Conservation (phyloP, 306 rosid genomes). For the Mucuna pruriens region DNA sequence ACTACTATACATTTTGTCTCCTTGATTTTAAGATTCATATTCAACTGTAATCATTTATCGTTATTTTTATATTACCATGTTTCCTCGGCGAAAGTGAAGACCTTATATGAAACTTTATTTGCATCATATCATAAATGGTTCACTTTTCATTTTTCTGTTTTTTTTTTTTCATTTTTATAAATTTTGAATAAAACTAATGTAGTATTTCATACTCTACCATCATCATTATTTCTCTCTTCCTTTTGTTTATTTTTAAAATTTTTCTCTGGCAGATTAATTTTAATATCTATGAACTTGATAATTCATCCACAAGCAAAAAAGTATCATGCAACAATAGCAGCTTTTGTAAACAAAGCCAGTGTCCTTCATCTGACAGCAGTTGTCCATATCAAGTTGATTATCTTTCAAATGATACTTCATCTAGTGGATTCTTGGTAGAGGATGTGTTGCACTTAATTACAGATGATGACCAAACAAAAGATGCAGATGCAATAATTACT, state of each 20-base stretch:
- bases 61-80: not conserved
- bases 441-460: slow-evolving; percentile 76
- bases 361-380: slow-evolving; percentile 52
- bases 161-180: slow-evolving; percentile 2
- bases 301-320: slow-evolving; percentile 63
- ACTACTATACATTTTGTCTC: no score
- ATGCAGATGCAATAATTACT: slow-evolving; percentile 55
- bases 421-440: slow-evolving; percentile 73
- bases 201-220: not conserved
- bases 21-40: no score
- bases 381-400: slow-evolving; percentile 63
- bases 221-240: not conserved
- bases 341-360: slow-evolving; percentile 48
- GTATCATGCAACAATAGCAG: slow-evolving; percentile 65
- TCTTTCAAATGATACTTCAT: slow-evolving; percentile 65
- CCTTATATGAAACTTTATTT: not conserved
- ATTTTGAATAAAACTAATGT: slow-evolving; percentile 5
- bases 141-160: not conserved
- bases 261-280: slow-evolving; percentile 55
- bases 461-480: slow-evolving; percentile 51
- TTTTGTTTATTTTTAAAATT: not conserved
- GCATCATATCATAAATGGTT: not conserved
- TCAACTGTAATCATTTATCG: not conserved
- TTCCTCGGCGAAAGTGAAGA: not conserved
- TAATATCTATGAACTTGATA: slow-evolving; percentile 64